Base-by-base conservation (phyloP, 208 protist genomes). In the Crithidia brevicula region DNA sequence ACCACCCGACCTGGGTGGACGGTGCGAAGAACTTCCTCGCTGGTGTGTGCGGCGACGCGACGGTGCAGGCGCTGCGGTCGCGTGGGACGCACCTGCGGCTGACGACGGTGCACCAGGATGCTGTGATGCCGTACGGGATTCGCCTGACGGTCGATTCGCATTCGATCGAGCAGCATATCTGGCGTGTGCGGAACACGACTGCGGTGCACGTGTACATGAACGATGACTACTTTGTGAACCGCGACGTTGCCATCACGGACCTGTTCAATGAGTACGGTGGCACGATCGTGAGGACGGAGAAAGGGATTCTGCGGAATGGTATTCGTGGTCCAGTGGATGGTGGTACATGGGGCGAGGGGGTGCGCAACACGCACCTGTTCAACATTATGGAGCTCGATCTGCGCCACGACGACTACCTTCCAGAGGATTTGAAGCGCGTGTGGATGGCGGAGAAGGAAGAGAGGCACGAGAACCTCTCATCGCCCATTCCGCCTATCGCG, bases 1-100 rank as follows among this genome's bases (percentile, higher is more conserved):
- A 98, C 75, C 62, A 93, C 16, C 88, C 93, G 18, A 43, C 36
- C 47, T 98, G 95, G 93, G 40, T 96, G 33, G 76, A 95, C 67
- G 28, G 70, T 16, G 70, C 78, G 45, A 61, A 70, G 42, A 71
- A 79, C 67, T 82, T 88, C 59, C 40, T 83, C 11, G 43, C 42
- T 18, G 63, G 72, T 18, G 33, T 47, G 15, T 78, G 61, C 50
- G 60, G 49, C 15, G 31, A n/a, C 16, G 28, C 31, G 30, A 42
- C 65, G 15, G 67, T 65, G 40, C 42, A 22, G 20, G 42, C 42
- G 30, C 36, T 38, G 27, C 49, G 60, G 42, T 2, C 30, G 23
- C 28, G 34, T 16, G 77, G 79, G 16, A 45, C 57, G 13, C 80
- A 85, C 60, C 23, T 51, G 49, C 81, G 81, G 50, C 56, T 87